A percentile compares a stretch with the other conserved stretches of the same genome.
Evolutionary conservation across 176 grass and related monocot genomes (phyloP).

Genomic region (Dendrocalamus sinicus): DNA sequence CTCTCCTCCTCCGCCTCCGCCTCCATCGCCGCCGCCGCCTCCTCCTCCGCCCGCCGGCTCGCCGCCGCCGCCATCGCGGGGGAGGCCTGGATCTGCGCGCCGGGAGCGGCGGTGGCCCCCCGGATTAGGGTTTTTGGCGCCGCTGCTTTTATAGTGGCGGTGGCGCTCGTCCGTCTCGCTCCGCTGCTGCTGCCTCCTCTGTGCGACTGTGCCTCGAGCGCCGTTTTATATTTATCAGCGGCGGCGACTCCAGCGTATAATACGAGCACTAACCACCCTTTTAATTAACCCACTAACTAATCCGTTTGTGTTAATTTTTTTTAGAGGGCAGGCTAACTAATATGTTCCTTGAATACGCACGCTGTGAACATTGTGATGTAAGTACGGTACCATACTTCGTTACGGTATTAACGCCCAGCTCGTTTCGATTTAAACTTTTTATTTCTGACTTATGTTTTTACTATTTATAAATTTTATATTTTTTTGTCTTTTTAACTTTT

Average conservation of each 20-base stretch:
- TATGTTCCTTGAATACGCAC: constrained; percentile 10
- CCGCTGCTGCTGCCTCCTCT: constrained; percentile 26
- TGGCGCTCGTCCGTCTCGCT: constrained; percentile 42
- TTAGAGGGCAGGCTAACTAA: constrained; percentile 34
- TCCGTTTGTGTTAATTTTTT: neutral
- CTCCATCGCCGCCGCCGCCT: constrained; percentile 23
- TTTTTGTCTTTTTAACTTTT: too few species aligned
- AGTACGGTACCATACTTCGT: neutral
- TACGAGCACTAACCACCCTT: neutral
- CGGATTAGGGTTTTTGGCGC: constrained; percentile 64
- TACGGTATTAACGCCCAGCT: too few species aligned
- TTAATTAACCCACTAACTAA: neutral
- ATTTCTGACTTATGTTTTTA: too few species aligned
- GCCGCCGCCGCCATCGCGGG: constrained; percentile 43
- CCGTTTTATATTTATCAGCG: neutral
- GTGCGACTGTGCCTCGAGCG: too few species aligned
- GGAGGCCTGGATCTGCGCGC: constrained; percentile 42
- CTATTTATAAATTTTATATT: too few species aligned
- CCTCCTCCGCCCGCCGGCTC: constrained; percentile 43
- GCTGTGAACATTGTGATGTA: neutral
- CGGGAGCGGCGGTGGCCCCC: neutral
- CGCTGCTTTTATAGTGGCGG: constrained; percentile 27
- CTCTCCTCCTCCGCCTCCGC: constrained; percentile 65
- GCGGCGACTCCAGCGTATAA: neutral
- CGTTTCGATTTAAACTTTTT: too few species aligned